phyloP scores from a whole-genome alignment of 257 asterid species.

The Verbena officinalis region DNA sequence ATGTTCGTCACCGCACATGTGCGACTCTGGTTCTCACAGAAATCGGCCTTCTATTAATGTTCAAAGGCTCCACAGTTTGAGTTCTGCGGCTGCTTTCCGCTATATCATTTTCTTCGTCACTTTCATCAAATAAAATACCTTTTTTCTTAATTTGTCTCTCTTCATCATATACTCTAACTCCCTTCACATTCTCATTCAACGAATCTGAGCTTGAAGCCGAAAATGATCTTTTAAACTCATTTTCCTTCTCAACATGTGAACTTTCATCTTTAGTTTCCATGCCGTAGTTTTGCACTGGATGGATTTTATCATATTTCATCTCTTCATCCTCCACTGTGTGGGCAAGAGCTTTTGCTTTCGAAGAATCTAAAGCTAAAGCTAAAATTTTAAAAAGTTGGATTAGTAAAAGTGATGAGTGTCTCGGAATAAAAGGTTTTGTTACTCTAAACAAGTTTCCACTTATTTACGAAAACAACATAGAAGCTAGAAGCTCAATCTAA shows the following conservation, averaged over 20 bases:
- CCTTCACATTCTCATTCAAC: constrained; percentile 29
- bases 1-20: constrained; percentile 29
- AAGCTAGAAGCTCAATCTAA: too few relatives aligned
- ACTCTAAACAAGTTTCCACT: too few relatives aligned
- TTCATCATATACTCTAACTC: constrained; percentile 9
- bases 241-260: constrained; percentile 18
- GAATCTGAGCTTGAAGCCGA: constrained; percentile 59
- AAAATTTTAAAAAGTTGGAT: too few relatives aligned
- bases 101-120: constrained; percentile 38
- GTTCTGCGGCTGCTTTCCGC: constrained; percentile 25
- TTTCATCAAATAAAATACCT: constrained; percentile 42
- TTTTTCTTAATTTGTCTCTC: constrained; percentile 31
- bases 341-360: too few relatives aligned
- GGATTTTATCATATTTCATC: constrained; percentile 28
- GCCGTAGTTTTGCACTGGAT: constrained; percentile 27
- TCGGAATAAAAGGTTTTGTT: too few relatives aligned
- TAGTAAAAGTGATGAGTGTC: too few relatives aligned
- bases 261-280: constrained; percentile 29
- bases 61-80: constrained; percentile 33
- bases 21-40: constrained; percentile 55
- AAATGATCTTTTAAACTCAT: constrained; percentile 32
- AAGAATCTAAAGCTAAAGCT: too few relatives aligned
- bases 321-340: constrained; percentile 22
- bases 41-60: constrained; percentile 45
- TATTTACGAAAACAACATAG: too few relatives aligned